Percentiles rank a stretch among this genome's conserved stretches.
Conservation (phyloP, 1,284 basidiomycete genomes). For the Leccinum fuscescens region DNA sequence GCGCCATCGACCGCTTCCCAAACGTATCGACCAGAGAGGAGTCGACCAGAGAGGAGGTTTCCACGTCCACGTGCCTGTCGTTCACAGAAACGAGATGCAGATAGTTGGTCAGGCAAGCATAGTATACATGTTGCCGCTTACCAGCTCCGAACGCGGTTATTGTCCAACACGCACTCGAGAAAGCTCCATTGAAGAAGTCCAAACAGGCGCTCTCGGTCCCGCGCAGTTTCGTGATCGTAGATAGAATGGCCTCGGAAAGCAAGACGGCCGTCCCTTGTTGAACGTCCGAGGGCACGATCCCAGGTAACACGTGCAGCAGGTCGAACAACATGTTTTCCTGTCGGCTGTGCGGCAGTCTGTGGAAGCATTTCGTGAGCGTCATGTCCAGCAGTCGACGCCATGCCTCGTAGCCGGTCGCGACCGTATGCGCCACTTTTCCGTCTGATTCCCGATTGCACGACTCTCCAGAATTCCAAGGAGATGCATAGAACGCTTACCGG, state of each 20-base stretch:
- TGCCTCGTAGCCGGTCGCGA: slow-evolving; percentile 36
- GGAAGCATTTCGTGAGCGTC: neutral
- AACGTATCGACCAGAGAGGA: too few relatives aligned
- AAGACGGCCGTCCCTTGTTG: neutral
- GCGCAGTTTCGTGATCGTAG: neutral
- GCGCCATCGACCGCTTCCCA: too few relatives aligned
- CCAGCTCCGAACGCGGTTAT: too few relatives aligned
- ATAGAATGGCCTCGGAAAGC: too few relatives aligned
- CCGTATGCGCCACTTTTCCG: slow-evolving; percentile 44
- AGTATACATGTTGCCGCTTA: too few relatives aligned
- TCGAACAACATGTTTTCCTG: slow-evolving; percentile 84
- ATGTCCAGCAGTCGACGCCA: slow-evolving; percentile 79
- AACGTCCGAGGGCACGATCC: slow-evolving; percentile 53
- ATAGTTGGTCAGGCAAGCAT: too few relatives aligned
- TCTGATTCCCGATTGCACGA: too few relatives aligned
- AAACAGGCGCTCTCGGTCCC: slow-evolving; percentile 62
- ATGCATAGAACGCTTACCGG: too few relatives aligned
- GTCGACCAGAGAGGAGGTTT: too few relatives aligned
- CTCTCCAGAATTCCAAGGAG: too few relatives aligned
- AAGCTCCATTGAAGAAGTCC: slow-evolving; percentile 69
- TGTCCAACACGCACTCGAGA: slow-evolving; percentile 54
- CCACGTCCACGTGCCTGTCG: too few relatives aligned
- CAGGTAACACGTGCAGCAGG: slow-evolving; percentile 75
- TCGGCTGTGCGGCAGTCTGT: slow-evolving; percentile 70
- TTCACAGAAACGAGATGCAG: too few relatives aligned